A percentile compares a stretch with the other conserved stretches of the same genome.
These are phyloP conservation scores for Lithospermum erythrorhizon DNA, from an alignment of 257 asterid species.

Conservation along the genomic window DNA sequence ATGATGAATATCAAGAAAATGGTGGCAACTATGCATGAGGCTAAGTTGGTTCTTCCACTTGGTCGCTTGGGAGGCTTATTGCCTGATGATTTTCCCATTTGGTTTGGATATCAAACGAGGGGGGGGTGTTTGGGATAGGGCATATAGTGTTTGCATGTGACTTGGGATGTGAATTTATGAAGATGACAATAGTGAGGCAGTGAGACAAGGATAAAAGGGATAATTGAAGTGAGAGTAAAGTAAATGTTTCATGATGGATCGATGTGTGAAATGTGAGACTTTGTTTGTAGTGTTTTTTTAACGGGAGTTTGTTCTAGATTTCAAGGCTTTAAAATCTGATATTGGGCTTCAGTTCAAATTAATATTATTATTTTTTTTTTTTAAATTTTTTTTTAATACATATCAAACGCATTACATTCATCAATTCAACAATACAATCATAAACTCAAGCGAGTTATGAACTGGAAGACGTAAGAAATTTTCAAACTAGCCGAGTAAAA, in stretches of 20 bases:
- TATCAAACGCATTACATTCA: too few species aligned
- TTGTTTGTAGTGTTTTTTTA: neutral
- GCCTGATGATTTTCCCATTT: conserved; percentile 6
- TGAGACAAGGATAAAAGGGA: neutral
- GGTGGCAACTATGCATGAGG: conserved; percentile 70
- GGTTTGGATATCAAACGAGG: neutral
- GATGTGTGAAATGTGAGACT: neutral
- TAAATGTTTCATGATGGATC: neutral
- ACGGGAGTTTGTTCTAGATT: too few species aligned
- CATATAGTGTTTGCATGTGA: too few species aligned
- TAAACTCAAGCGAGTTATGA: too few species aligned
- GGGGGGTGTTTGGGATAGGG: neutral
- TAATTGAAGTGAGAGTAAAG: neutral
- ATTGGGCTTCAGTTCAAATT: too few species aligned
- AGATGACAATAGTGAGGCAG: neutral
- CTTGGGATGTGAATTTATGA: neutral
- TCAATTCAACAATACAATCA: too few species aligned
- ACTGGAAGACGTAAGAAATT: too few species aligned
- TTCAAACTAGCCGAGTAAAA: too few species aligned
- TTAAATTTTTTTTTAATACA: too few species aligned
- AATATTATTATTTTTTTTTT: too few species aligned
- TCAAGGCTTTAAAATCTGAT: too few species aligned
- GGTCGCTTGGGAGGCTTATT: conserved; percentile 44
- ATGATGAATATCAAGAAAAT: conserved; percentile 51
- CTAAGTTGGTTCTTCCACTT: conserved; percentile 62